Conservation (phyloP, 1,284 basidiomycete genomes). For the Mycena citricolor region DNA sequence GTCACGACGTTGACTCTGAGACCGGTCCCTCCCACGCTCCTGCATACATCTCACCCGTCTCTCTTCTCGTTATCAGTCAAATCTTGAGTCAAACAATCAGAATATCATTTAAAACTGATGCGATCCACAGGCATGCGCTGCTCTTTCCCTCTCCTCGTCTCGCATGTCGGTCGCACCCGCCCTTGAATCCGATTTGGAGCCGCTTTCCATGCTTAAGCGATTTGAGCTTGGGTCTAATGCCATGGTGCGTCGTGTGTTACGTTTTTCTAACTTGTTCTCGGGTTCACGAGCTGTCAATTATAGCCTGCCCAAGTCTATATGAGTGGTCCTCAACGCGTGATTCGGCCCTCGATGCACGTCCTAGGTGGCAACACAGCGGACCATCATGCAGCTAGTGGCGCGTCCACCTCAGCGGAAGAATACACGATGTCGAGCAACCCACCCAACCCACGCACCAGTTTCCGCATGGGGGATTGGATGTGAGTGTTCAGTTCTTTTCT, state of each 20-base stretch:
- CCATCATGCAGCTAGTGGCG: conserved; percentile 7
- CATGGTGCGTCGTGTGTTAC: conserved; percentile 33
- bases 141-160: conserved; percentile 48
- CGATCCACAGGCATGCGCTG: conserved; percentile 48
- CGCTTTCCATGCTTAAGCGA: conserved; percentile 51
- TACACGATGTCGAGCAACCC: conserved; percentile 71
- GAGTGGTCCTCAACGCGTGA: conserved; percentile 21
- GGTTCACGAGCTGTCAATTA: conserved; percentile 22
- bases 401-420: conserved; percentile 25
- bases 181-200: conserved; percentile 60
- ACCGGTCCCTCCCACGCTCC: conserved; percentile 2
- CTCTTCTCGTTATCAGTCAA: conserved; percentile 24
- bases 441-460: conserved; percentile 70
- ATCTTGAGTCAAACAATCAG: conserved; percentile 15
- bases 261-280: conserved; percentile 28
- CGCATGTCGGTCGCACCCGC: conserved; percentile 51
- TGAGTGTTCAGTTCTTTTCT: conserved; percentile 40
- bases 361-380: conserved; percentile 2
- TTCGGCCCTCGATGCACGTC: conserved; percentile 16
- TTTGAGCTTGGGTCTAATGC: conserved; percentile 38
- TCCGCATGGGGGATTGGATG: conserved; percentile 80
- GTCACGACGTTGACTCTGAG: neutral
- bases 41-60: conserved; percentile 22
- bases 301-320: conserved; percentile 14
- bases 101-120: conserved; percentile 19